Conservation (phyloP, 2,329 filamentous ascomycete species). For the Reticulascus tulasneorum region DNA sequence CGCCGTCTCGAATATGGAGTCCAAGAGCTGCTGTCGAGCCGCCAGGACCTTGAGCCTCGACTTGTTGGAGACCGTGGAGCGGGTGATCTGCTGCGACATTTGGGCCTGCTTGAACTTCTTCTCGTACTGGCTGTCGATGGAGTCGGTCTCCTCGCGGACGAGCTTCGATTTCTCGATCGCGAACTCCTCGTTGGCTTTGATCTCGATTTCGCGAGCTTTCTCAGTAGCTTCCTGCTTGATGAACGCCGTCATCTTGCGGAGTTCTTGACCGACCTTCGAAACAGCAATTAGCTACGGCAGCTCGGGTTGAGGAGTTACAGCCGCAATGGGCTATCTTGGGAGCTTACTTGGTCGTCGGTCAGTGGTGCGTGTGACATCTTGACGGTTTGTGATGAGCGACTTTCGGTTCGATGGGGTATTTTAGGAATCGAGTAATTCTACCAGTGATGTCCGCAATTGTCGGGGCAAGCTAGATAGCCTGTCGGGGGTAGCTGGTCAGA, state of each 20-base stretch:
- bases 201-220: conserved; percentile 93
- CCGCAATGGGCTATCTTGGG: neutral
- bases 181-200: conserved; percentile 99
- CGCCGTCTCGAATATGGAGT: conserved; percentile 81
- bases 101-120: conserved; percentile 99
- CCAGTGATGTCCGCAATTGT: too few species aligned
- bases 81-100: conserved; percentile 98
- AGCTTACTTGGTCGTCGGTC: conserved; percentile 19
- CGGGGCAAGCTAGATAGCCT: too few species aligned
- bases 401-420: conserved; percentile 3
- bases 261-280: conserved; percentile 84
- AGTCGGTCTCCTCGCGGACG: conserved; percentile 87
- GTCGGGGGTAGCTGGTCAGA: too few species aligned
- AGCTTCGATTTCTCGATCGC: conserved; percentile 99
- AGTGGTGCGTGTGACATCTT: conserved; percentile 18
- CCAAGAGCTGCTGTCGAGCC: conserved; percentile 85
- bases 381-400: conserved; percentile 12
- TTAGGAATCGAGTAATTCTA: conserved; percentile 6
- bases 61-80: conserved; percentile 94
- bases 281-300: neutral
- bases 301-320: neutral
- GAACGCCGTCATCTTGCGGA: conserved; percentile 99
- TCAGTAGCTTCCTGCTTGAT: conserved; percentile 98
- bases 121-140: conserved; percentile 90
- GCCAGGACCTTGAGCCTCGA: conserved; percentile 83